Base-by-base conservation (phyloP, 1,284 basidiomycete species). In the Volvariella volvacea region DNA sequence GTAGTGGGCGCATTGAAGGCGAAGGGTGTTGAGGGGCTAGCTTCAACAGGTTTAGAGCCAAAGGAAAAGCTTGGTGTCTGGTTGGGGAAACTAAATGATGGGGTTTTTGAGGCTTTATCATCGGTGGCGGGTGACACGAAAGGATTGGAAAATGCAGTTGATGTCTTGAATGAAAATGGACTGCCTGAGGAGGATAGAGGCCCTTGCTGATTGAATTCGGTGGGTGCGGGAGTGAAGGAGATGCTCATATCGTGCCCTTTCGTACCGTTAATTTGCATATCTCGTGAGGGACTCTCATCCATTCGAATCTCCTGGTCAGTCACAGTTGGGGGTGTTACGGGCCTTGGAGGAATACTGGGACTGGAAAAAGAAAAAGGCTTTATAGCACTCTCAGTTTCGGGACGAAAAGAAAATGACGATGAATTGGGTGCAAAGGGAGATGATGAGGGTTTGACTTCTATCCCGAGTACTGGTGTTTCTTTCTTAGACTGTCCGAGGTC, bases 231-330 rank as follows among this genome's bases (percentile, higher is more conserved):
- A 19, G 64, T 59, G 45, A 79, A 80, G 1, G 72, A 47, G 79
- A 80, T 19, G 56, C 63, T n/a, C 69, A 56, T 1, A 63, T 64
- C 15, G 66, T 67, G 45, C 63, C 63, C 57, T 55, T 63, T 51
- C 55, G 45, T 58, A 48, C 58, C 62, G 50, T 66, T 71, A 12
- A 55, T 44, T 43, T 65, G 65, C 43, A 69, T 54, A 17, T 78
- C 80, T 46, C 82, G 68, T 2, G 70, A 75, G 1, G 81, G 81
- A 50, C 81, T 84, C 59, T 84, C 81, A 39, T 84, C 81, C 81
- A 84, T 84, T 39, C 62, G 73, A 53, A 80, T 73, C 50, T 80
- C 81, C 44, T 75, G 68, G 39, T 74, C 74, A 39, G 61, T 63
- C 42, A 59, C 65, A 54, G 71, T 77, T 1, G 80, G 80, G 12